Percentiles rank a stretch among this genome's conserved stretches.
phyloP scores from a whole-genome alignment of 179 eudicot species.

The Heliamphora pulchella region DNA sequence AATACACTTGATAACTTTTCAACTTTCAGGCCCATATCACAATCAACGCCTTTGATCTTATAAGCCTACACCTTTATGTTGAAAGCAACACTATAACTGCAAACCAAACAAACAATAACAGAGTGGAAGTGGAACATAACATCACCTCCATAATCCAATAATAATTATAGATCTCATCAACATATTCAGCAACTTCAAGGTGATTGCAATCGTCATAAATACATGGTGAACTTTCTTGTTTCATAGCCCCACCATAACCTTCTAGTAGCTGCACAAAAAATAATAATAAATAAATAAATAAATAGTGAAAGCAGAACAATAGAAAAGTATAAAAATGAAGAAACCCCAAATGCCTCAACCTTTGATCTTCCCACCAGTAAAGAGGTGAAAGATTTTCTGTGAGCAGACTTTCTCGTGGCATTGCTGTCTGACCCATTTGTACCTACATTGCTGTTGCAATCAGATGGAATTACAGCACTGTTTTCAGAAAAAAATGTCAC shows the following conservation, averaged over 20 bases:
- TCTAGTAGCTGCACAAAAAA: constrained; percentile 43
- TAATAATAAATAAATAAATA: too few species aligned
- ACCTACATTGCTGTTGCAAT: constrained; percentile 21
- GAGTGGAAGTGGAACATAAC: constrained; percentile 8
- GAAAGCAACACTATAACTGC: neutral
- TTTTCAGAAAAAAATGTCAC: constrained; percentile 23
- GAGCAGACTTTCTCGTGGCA: constrained; percentile 40
- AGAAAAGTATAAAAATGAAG: neutral
- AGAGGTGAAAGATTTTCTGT: constrained; percentile 75
- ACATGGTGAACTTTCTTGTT: constrained; percentile 44
- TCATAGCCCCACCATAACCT: constrained; percentile 23
- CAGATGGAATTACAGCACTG: constrained; percentile 19
- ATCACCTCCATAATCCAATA: constrained; percentile 89
- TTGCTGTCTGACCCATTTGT: constrained; percentile 22
- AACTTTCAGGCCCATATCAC: too few species aligned
- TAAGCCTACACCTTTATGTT: neutral
- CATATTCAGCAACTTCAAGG: constrained; percentile 92
- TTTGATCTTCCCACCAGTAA: constrained; percentile 60
- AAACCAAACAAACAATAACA: neutral
- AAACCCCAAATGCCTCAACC: constrained; percentile 30
- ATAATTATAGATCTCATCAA: constrained; percentile 86
- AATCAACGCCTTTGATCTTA: too few species aligned
- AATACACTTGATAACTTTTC: too few species aligned
- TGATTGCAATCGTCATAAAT: constrained; percentile 74
- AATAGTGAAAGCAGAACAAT: neutral